A percentile compares a stretch with the other conserved stretches of the same genome.
Conservation (phyloP, 108 stramenopile genomes). For the Chaetoceros muelleri region DNA sequence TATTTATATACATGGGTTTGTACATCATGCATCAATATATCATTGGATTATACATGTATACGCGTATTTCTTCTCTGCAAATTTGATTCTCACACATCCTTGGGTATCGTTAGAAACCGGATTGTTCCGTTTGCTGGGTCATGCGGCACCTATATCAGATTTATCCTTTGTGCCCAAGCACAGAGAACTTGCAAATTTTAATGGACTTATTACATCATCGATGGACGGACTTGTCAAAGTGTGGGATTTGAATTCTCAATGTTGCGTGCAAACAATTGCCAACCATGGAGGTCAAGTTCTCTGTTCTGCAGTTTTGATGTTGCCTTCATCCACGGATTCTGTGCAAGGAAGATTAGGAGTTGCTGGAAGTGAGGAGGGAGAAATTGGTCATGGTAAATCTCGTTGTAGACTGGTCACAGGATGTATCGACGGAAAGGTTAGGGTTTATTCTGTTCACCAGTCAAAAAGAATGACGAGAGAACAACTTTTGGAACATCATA, state of each 20-base stretch:
- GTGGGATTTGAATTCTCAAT: constrained; percentile 94
- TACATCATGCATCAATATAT: too few relatives aligned
- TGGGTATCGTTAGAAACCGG: constrained; percentile 65
- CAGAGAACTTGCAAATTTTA: constrained; percentile 13
- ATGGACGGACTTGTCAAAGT: constrained; percentile 95
- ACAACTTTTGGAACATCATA: constrained; percentile 4
- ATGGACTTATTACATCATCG: constrained; percentile 72
- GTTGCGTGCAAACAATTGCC: constrained; percentile 93
- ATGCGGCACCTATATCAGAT: constrained; percentile 85
- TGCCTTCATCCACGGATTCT: constrained; percentile 11
- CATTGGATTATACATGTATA: too few relatives aligned
- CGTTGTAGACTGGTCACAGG: constrained; percentile 78
- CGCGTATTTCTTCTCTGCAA: too few relatives aligned
- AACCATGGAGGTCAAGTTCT: constrained; percentile 84
- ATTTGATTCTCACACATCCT: not conserved
- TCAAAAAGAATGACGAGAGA: constrained; percentile 9
- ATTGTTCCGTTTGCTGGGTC: constrained; percentile 84
- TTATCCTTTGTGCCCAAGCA: constrained; percentile 49
- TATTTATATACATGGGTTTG: too few relatives aligned
- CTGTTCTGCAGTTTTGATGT: constrained; percentile 25
- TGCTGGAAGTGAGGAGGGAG: too few relatives aligned
- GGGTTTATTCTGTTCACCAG: constrained; percentile 68
- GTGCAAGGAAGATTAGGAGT: too few relatives aligned
- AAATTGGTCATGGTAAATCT: constrained; percentile 11
- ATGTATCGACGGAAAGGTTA: constrained; percentile 79